Evolutionary conservation across 1,284 basidiomycete species (phyloP).

Genomic region (Stygiomarasmius scandens): DNA sequence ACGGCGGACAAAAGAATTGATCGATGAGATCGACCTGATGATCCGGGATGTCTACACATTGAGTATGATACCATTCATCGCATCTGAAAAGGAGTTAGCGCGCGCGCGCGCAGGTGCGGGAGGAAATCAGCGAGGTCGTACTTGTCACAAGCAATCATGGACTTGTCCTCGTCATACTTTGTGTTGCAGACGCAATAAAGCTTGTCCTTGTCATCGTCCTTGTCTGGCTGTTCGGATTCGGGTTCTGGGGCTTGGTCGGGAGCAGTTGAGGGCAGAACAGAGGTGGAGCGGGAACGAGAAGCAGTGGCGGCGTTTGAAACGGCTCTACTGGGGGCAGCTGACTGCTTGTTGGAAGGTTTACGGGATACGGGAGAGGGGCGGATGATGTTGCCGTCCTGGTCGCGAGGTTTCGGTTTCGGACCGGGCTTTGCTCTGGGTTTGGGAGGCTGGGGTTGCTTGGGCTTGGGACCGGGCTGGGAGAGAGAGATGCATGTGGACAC

Average conservation of each 20-base stretch:
- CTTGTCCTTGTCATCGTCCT: slow-evolving; percentile 69
- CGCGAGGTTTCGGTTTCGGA: slow-evolving; percentile 37
- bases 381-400: slow-evolving; percentile 17
- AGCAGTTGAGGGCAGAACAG: slow-evolving; percentile 55
- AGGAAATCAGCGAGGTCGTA: slow-evolving; percentile 35
- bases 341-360: slow-evolving; percentile 1
- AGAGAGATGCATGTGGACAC: slow-evolving; percentile 4
- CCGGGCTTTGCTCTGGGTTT: slow-evolving; percentile 45
- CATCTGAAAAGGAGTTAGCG: slow-evolving; percentile 50
- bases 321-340: slow-evolving; percentile 9
- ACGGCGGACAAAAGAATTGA: slow-evolving; percentile 82
- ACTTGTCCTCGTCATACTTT: slow-evolving; percentile 76
- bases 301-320: slow-evolving; percentile 28
- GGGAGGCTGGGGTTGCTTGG: slow-evolving; percentile 36
- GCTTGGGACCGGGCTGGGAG: slow-evolving; percentile 41
- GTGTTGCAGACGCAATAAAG: slow-evolving; percentile 85
- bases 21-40: slow-evolving; percentile 81
- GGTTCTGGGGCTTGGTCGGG: slow-evolving; percentile 45
- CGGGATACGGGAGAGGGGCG: slow-evolving; percentile 5
- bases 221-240: slow-evolving; percentile 58
- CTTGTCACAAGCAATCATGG: slow-evolving; percentile 92
- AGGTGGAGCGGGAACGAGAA: slow-evolving; percentile 66
- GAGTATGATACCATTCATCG: slow-evolving; percentile 88
- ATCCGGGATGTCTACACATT: slow-evolving; percentile 78
- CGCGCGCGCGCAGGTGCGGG: background rate